Evolutionary conservation across 768 basidiomycete species (phyloP).

Genomic region (Leccinum rimulosum): DNA sequence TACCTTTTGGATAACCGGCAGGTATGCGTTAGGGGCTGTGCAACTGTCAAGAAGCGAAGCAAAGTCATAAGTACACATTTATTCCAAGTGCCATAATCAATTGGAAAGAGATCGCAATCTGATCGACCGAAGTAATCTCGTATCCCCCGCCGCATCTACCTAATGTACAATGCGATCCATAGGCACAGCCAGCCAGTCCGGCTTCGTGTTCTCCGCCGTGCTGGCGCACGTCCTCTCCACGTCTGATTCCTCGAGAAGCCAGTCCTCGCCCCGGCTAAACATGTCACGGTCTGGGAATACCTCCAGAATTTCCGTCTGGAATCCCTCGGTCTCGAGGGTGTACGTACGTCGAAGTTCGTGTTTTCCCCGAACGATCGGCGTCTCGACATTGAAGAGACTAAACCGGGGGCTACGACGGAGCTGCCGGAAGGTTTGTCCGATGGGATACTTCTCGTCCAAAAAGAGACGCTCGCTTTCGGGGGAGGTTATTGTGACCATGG

Average conservation of each 20-base stretch:
- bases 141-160: neutral
- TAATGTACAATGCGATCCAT: slow-evolving; percentile 16
- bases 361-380: slow-evolving; percentile 14
- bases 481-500: slow-evolving; percentile 59
- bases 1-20: neutral
- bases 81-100: neutral
- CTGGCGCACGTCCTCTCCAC: slow-evolving; percentile 8
- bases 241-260: slow-evolving; percentile 39
- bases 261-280: slow-evolving; percentile 54
- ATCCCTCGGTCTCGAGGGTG: slow-evolving; percentile 51
- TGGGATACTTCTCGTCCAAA: slow-evolving; percentile 63
- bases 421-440: slow-evolving; percentile 66
- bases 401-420: slow-evolving; percentile 55
- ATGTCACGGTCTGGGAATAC: slow-evolving; percentile 67
- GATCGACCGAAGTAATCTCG: neutral
- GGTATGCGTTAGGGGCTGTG: neutral
- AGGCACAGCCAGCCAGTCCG: slow-evolving; percentile 10
- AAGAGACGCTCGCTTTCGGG: slow-evolving; percentile 57
- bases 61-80: neutral
- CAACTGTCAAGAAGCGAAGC: neutral
- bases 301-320: slow-evolving; percentile 67
- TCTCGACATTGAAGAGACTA: slow-evolving; percentile 53
- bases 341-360: slow-evolving; percentile 43
- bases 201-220: slow-evolving; percentile 6
- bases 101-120: neutral